Percentiles rank a stretch among this genome's conserved stretches.
Evolutionary conservation across 2,329 filamentous ascomycete genomes (phyloP).

Genomic region (Fusarium tricinctum): DNA sequence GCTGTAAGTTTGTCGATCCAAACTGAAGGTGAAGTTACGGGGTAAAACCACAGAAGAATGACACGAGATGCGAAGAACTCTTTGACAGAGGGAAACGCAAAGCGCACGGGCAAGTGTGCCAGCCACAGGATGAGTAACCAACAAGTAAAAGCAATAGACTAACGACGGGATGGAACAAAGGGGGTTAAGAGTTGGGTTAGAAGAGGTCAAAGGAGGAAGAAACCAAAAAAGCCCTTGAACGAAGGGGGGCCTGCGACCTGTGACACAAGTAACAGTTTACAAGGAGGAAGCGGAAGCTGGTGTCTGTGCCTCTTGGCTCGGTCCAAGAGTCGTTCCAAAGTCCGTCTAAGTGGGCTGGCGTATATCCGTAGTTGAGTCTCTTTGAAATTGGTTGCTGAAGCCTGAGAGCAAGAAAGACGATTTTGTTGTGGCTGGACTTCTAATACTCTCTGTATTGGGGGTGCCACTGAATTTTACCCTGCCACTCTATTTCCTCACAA

Average conservation of each 20-base stretch:
- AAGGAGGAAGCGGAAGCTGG: constrained; percentile 22
- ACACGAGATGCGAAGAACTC: constrained; percentile 17
- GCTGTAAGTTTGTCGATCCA: constrained; percentile 14
- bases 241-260: constrained; percentile 32
- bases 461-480: constrained; percentile 20
- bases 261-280: constrained; percentile 35
- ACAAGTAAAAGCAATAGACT: not conserved
- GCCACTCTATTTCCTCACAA: constrained; percentile 34
- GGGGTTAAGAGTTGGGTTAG: constrained; percentile 13
- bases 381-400: constrained; percentile 23
- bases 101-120: constrained; percentile 17
- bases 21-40: not conserved
- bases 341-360: constrained; percentile 24
- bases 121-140: constrained; percentile 18
- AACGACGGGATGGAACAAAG: constrained; percentile 30
- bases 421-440: constrained; percentile 20
- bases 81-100: constrained; percentile 10
- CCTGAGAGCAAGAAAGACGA: constrained; percentile 8
- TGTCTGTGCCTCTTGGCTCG: constrained; percentile 24
- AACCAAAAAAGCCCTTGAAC: constrained; percentile 31
- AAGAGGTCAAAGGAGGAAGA: constrained; percentile 34
- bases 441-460: constrained; percentile 17
- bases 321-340: not conserved
- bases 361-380: constrained; percentile 9
- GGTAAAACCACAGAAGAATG: constrained; percentile 7